Evolutionary conservation across 495 filamentous ascomycete species (phyloP), one percentile per base, ranked within the genome.

Genomic region (Daldinia grandis): DNA sequence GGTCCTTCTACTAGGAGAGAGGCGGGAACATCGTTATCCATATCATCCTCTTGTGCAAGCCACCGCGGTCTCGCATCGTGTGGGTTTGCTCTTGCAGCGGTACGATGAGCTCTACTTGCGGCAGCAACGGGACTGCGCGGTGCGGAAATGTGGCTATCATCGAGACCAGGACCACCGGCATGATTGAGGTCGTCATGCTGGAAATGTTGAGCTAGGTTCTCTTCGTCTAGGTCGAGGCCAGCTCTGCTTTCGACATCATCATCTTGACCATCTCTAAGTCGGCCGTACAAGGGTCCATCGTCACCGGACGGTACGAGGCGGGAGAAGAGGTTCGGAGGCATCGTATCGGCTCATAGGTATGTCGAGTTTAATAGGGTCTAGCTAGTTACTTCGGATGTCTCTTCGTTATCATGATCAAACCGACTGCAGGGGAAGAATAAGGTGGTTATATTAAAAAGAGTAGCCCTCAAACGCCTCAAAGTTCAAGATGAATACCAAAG

Each of bases 21-120:
- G 33, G 88, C 87, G 3, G 95, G 95, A 1, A 99, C 95, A 70
- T 98, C 95, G 58, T 97, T 94, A 75, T 97, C 92, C 17, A 86
- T 87, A 58, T 96, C 92, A n/a, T 93, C 90, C 15, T 90, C 81
- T 21, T 89, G 79, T 28, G 72, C 64, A 28, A 74, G 74, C 76
- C 82, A 81, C 28, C 58, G 75, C 25, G 79, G 42, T 51, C 74
- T 74, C 6, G 17, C 24, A 61, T 72, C 73, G 25, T 55, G 67
- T 47, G 53, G 19, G 25, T 37, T 50, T 47, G 54, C 42, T 35
- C 62, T 54, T 15, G 59, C 7, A 30, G 55, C n/a, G 38, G 60
- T 64, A n/a, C 33, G 62, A 21, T 53, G 74, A 21, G 57, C 38
- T 21, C 47, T 57, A 38, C 61, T 73, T 58, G 63, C 81, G 77